Evolutionary conservation across 2,329 filamentous ascomycete genomes (phyloP), one percentile per base, ranked within the genome.

Genomic region (Diaporthe batatas): DNA sequence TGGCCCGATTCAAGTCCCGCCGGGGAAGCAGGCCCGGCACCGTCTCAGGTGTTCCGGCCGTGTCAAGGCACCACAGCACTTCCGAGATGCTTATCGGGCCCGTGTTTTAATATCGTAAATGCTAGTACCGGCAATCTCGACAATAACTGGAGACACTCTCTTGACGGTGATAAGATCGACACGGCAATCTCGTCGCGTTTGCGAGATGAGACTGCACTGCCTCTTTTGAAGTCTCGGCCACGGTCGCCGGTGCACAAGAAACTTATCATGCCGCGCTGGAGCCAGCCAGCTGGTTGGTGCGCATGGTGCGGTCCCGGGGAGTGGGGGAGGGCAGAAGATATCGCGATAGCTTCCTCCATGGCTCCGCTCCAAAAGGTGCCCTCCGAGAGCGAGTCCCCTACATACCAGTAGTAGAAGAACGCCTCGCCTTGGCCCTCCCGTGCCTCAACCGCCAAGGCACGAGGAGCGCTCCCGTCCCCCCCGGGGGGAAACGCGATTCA

Each of bases 161-260:
- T 6, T 51, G 62, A 18, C 44, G 14, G 47, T 39, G 47, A 25
- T 11, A 42, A 42, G 62, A 67, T 67, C 62, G 62, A 23, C 44
- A 49, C 47, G 47, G n/a, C 6, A 47, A 36, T 14, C 4, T 25
- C 1, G 23, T 67, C 62, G 32, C 39, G 29, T 67, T 32, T 39
- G 47, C 29, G 25, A 53, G 44, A 67, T 53, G 62, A 67, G 62
- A 67, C 62, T 67, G 62, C 62, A 67, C 62, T 23, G 62, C 62
- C 59, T 11, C n/a, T n/a, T 42, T 42, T 23, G 16, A 62, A 42
- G 62, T 53, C 62, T 67, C 44, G 62, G 62, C 62, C 62, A 18
- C 18, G 21, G 32, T 39, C 11, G 32, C 16, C 44, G 62, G 12
- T 51, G 21, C 62, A 67, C 36, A 8, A 10, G 5, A n/a, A 23